Evolutionary conservation across 2,329 filamentous ascomycete genomes (phyloP).

Genomic region (Akanthomyces muscarius): DNA sequence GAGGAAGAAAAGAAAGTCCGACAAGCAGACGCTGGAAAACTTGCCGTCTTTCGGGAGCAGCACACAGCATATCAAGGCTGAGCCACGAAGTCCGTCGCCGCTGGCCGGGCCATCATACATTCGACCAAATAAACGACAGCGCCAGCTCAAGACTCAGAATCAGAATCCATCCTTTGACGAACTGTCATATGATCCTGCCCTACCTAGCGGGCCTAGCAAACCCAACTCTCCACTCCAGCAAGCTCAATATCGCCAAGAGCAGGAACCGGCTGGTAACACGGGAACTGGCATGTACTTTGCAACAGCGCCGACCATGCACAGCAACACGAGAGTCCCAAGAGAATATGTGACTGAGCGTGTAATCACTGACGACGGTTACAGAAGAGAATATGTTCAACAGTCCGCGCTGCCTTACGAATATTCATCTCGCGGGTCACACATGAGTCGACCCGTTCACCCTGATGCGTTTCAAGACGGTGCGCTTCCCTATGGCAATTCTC

Average conservation of each 20-base stretch:
- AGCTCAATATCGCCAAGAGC: background rate
- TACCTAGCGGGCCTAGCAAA: conserved; percentile 17
- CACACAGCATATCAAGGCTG: conserved; percentile 58
- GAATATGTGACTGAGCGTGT: conserved; percentile 18
- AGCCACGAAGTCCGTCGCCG: conserved; percentile 62
- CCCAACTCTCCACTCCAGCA: background rate
- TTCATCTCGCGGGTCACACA: conserved; percentile 34
- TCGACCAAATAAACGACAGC: conserved; percentile 55
- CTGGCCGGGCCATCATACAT: conserved; percentile 48
- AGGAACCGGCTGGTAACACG: background rate
- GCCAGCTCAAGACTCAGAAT: conserved; percentile 41
- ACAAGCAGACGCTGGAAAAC: conserved; percentile 43
- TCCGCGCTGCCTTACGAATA: conserved; percentile 34
- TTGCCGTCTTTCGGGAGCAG: conserved; percentile 30
- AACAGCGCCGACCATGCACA: background rate
- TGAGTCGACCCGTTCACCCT: conserved; percentile 36
- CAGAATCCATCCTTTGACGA: conserved; percentile 20
- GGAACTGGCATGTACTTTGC: background rate
- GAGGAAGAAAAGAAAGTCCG: conserved; percentile 52
- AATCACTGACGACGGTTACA: conserved; percentile 29
- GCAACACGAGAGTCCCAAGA: background rate
- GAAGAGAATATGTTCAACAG: conserved; percentile 29
- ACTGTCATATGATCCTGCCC: conserved; percentile 10
- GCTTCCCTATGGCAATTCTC: conserved; percentile 43
- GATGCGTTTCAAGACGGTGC: conserved; percentile 37